Conservation (phyloP, 75 land plant species). For the Sequoiadendron giganteum region DNA sequence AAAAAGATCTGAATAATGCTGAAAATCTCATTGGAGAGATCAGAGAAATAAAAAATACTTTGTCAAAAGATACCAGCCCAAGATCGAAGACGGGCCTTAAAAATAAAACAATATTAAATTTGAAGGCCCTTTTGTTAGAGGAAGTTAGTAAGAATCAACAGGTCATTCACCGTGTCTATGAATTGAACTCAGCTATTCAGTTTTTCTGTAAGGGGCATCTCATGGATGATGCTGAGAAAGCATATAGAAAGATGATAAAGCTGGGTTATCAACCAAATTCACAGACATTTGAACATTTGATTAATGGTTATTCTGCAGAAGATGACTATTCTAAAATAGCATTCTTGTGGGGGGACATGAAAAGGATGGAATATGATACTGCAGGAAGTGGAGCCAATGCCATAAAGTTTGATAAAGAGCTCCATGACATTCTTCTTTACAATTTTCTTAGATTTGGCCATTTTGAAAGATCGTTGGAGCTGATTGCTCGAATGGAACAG, state of each 20-base stretch:
- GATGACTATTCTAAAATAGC: conserved; percentile 52
- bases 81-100: not conserved
- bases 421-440: conserved; percentile 44
- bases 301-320: conserved; percentile 51
- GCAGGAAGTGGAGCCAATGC: conserved; percentile 7
- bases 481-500: conserved; percentile 34
- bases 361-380: conserved; percentile 30
- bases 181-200: conserved; percentile 44
- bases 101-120: not conserved
- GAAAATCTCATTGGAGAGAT: conserved; percentile 24
- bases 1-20: conserved; percentile 17
- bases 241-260: conserved; percentile 39
- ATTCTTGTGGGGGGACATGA: conserved; percentile 65
- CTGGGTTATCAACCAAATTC: conserved; percentile 35
- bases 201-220: conserved; percentile 59
- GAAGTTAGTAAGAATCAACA: conserved; percentile 7
- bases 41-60: not conserved
- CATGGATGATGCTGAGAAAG: conserved; percentile 60
- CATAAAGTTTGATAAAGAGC: conserved; percentile 24
- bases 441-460: conserved; percentile 62
- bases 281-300: conserved; percentile 39
- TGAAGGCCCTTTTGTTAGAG: conserved; percentile 6
- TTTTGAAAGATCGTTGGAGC: conserved; percentile 69
- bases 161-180: conserved; percentile 15
- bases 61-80: not conserved